phyloP scores from a whole-genome alignment of 2,329 filamentous ascomycete species.

The Colletotrichum tanaceti region DNA sequence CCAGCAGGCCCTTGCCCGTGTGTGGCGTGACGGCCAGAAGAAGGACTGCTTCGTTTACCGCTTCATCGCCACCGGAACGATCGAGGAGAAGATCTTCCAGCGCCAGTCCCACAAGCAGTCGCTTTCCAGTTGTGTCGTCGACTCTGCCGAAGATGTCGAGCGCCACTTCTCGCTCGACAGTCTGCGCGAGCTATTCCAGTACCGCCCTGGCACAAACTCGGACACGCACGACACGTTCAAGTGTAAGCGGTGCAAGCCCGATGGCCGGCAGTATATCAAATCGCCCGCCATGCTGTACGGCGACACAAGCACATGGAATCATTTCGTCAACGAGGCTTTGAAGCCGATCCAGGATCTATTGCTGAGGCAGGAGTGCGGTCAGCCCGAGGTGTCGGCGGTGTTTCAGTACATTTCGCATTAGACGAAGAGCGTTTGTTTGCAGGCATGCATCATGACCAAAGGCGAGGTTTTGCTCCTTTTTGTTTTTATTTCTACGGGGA shows the following conservation, averaged over 20 bases:
- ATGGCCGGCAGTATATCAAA: slow-evolving; percentile 88
- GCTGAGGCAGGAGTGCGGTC: slow-evolving; percentile 83
- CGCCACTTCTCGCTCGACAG: slow-evolving; percentile 94
- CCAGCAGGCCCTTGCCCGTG: slow-evolving; percentile 94
- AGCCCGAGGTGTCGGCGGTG: slow-evolving; percentile 87
- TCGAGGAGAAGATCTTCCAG: slow-evolving; percentile 99
- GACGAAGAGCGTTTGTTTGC: slow-evolving; percentile 6
- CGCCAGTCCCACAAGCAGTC: slow-evolving; percentile 98
- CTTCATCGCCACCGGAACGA: slow-evolving; percentile 98
- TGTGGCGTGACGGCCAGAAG: slow-evolving; percentile 99
- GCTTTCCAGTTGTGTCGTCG: slow-evolving; percentile 94
- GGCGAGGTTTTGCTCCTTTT: neutral
- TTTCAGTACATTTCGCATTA: slow-evolving; percentile 98
- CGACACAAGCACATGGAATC: slow-evolving; percentile 99
- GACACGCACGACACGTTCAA: slow-evolving; percentile 99
- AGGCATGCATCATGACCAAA: slow-evolving; percentile 1
- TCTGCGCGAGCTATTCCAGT: slow-evolving; percentile 93
- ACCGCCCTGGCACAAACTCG: slow-evolving; percentile 83
- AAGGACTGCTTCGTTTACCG: slow-evolving; percentile 99
- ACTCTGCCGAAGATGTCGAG: slow-evolving; percentile 96
- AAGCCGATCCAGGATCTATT: slow-evolving; percentile 90
- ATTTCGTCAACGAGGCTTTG: slow-evolving; percentile 86
- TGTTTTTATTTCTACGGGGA: neutral
- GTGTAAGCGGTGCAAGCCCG: slow-evolving; percentile 91
- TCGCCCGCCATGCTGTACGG: slow-evolving; percentile 96